A percentile compares a stretch with the other conserved stretches of the same genome.
Conservation (phyloP, 768 basidiomycete genomes). For the Termitomyces sp. region DNA sequence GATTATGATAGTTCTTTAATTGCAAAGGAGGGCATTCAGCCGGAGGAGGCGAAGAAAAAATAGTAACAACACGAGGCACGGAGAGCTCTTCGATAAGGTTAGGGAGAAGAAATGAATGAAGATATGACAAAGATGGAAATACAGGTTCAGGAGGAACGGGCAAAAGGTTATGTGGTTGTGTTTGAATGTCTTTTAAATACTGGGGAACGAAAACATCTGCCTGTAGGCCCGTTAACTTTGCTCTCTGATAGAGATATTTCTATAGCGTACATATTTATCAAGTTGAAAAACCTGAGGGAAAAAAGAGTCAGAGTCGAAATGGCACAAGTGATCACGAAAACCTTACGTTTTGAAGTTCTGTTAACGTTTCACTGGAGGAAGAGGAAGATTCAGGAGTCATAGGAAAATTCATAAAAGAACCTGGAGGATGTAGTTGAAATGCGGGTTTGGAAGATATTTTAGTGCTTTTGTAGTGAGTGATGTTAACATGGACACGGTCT, state of each 20-base stretch:
- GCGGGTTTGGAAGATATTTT: conserved; percentile 6
- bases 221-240: conserved; percentile 16
- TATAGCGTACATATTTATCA: conserved; percentile 38
- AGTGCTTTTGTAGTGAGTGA: conserved; percentile 10
- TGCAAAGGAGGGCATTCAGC: conserved; percentile 21
- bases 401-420: conserved; percentile 11
- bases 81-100: conserved; percentile 25
- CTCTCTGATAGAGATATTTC: not conserved
- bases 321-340: not conserved
- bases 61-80: conserved; percentile 16
- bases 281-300: conserved; percentile 21
- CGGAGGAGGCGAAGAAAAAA: conserved; percentile 24
- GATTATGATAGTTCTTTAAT: conserved; percentile 27
- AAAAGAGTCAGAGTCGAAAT: not conserved
- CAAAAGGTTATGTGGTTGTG: conserved; percentile 33
- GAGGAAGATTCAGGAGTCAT: conserved; percentile 3
- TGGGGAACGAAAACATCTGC: conserved; percentile 44
- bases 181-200: conserved; percentile 45
- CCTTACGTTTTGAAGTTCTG: conserved; percentile 13
- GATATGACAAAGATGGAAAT: conserved; percentile 37
- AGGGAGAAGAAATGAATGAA: conserved; percentile 33
- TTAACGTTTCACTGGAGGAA: conserved; percentile 1
- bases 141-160: conserved; percentile 35
- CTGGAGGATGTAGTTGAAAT: conserved; percentile 15
- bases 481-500: conserved; percentile 11